Conservation (phyloP, 768 basidiomycete species). For the Collybia mongolica region DNA sequence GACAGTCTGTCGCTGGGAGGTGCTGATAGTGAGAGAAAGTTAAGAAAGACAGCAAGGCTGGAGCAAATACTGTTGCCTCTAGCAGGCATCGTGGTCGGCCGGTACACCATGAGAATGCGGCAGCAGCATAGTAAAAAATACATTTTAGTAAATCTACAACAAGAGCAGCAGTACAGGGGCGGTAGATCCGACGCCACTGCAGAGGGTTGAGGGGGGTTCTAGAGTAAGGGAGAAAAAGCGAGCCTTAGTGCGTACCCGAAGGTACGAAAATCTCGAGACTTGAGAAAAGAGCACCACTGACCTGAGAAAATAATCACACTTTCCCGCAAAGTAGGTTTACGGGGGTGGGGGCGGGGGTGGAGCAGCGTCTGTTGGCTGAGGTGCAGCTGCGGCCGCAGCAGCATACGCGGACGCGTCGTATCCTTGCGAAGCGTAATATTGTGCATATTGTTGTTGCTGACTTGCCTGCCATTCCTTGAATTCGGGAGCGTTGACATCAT, state of each 20-base stretch:
- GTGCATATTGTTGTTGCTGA: constrained; percentile 70
- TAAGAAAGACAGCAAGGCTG: too few species aligned
- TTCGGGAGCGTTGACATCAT: constrained; percentile 79
- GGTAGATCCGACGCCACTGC: too few species aligned
- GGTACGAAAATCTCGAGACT: constrained; percentile 2
- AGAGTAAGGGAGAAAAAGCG: constrained; percentile 1
- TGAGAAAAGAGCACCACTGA: constrained; percentile 4
- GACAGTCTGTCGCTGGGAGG: too few species aligned
- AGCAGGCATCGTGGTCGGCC: too few species aligned
- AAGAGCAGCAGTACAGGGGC: too few species aligned
- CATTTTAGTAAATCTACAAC: too few species aligned
- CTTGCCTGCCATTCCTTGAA: constrained; percentile 83
- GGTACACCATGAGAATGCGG: too few species aligned
- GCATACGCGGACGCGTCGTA: constrained; percentile 31
- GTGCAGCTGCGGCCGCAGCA: constrained; percentile 11
- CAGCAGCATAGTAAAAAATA: too few species aligned
- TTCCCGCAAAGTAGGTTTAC: too few species aligned
- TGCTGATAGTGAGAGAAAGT: too few species aligned
- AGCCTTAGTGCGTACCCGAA: constrained; percentile 11
- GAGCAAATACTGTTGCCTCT: too few species aligned
- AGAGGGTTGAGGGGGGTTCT: not conserved
- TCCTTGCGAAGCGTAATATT: constrained; percentile 66
- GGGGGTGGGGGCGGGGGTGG: constrained; percentile 35
- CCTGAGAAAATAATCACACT: not conserved
- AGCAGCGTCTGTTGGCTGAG: constrained; percentile 24